Evolutionary conservation across 768 basidiomycete species (phyloP).

Genomic region (Pisolithus albus): DNA sequence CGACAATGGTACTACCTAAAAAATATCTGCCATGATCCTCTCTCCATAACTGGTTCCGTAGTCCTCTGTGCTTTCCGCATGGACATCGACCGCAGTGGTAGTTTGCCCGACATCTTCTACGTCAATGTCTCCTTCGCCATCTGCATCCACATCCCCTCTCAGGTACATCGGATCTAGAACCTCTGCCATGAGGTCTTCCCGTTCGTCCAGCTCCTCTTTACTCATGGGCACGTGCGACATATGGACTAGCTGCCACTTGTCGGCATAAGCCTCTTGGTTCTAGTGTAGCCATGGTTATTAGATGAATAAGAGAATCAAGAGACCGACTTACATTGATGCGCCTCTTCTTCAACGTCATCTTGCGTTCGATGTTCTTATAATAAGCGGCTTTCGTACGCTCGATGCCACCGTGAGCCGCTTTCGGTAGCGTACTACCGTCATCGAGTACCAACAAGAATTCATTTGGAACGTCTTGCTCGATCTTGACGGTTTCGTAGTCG

Average conservation of each 20-base stretch:
- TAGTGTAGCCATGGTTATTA: slow-evolving; percentile 20
- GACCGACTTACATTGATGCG: slow-evolving; percentile 57
- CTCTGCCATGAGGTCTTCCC: slow-evolving; percentile 72
- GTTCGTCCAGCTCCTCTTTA: slow-evolving; percentile 68
- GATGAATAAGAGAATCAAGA: not conserved
- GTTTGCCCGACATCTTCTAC: slow-evolving; percentile 55
- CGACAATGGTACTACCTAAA: slow-evolving; percentile 13
- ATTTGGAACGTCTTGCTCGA: slow-evolving; percentile 80
- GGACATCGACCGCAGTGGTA: slow-evolving; percentile 36
- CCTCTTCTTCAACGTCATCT: slow-evolving; percentile 83
- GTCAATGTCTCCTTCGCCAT: slow-evolving; percentile 55
- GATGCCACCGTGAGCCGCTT: slow-evolving; percentile 31
- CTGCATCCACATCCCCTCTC: slow-evolving; percentile 45
- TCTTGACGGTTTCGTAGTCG: slow-evolving; percentile 82
- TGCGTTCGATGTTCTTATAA: slow-evolving; percentile 84
- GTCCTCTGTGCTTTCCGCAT: slow-evolving; percentile 29
- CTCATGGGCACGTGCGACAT: slow-evolving; percentile 66
- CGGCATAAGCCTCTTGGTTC: slow-evolving; percentile 65
- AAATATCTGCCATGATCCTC: slow-evolving; percentile 28
- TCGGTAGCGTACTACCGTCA: slow-evolving; percentile 40
- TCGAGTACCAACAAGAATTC: slow-evolving; percentile 76
- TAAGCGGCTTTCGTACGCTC: slow-evolving; percentile 62
- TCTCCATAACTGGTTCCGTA: slow-evolving; percentile 34
- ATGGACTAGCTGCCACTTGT: slow-evolving; percentile 79
- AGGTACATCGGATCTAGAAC: slow-evolving; percentile 64